Base-by-base conservation (phyloP, 78 protist genomes). In the Emiliania huxleyi region DNA sequence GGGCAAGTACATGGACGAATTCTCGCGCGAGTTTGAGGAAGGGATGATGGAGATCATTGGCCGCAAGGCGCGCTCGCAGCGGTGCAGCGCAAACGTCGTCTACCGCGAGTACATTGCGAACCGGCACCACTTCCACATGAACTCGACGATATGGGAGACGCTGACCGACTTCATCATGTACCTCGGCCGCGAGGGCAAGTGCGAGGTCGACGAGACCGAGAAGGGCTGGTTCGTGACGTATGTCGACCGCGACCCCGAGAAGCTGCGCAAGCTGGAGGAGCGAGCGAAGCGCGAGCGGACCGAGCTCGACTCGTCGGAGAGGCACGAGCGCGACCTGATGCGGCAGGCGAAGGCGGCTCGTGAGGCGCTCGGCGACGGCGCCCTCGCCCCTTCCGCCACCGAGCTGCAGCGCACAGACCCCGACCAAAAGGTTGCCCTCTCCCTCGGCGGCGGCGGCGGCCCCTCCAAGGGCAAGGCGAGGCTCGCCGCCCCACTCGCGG, bases 191-290 rank as follows among this genome's bases (percentile, higher is more conserved):
- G 73, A 44, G 42, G 96, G 98, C 0, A 73, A 91, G 91, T 94
- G 97, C 92, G 81, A 83, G 44, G 98, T 96, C 5, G 99, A 97
- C 55, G 96, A 97, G 55, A 96, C 98, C 11, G 95, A 96, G 18
- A 97, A 97, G 90, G 98, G 98, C 75, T 97, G 96, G 97, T 95
- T 46, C 62, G 96, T 97, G 38, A 33, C 12, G 77, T 88, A 40
- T 46, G 40, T 48, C 79, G 94, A 92, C 77, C 71, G 90, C 46
- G 94, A 92, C 23, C 94, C 94, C 2, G 94, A 79, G 23, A 46
- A 3, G 48, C 45, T 92, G 22, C 46, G 46, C 44, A 37, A 19
- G 43, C 2, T 1, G 55, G 81, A 55, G 62, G 91, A 33, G 19
- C 46, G 49, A 8, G 48, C 35, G 29, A 40, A 77, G 87, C 87